Base-by-base conservation (phyloP, 2,329 filamentous ascomycete species). In the Exserohilum rostratum region DNA sequence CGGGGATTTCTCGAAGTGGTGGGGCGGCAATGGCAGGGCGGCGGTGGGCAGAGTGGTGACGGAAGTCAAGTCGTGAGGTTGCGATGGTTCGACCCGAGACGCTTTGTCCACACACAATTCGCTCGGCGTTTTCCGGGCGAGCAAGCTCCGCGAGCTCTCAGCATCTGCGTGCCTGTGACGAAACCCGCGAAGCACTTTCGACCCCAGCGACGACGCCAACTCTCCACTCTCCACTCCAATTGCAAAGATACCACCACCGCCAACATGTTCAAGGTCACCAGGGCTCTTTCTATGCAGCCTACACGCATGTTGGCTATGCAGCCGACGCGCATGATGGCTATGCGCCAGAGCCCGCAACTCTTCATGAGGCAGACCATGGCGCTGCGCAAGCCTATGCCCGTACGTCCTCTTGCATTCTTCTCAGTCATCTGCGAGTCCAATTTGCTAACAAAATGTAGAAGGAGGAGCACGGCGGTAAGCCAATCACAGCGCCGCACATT, bases 351-450 rank as follows among this genome's bases (percentile, higher is more conserved):
- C 58, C 72, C 73, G 50, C 69, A 70, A 60, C 58, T 72, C 53
- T 68, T 69, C 53, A 69, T 75, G 61, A 66, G 70, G 55, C 72
- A 76, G 57, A 75, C 88, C 83, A 80, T 78, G 72, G 73, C 65
- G 53, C 70, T 79, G 70, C 78, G 77, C 70, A 76, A 81, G 76
- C 86, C 89, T 66, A 78, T 90, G 72, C 90, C 90, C 70, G 91
- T 93, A 82, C 81, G 87, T 82, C 65, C 57, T 47, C 34, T 50
- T 35, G 30, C 3, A 6, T 3, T 15, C 12, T 27, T 15, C 17
- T 30, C 3, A 20, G 27, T 7, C 22, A 13, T 18, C 31, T 25
- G 20, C 30, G 13, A 43, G 25, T 31, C 17, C 29, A 18, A n/a
- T 13, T 49, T 62, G 70, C 80, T 84, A 74, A 84, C 72, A 50